Evolutionary conservation across 140 eudicot species (phyloP).

Genomic region (Erigeron philadelphicus): DNA sequence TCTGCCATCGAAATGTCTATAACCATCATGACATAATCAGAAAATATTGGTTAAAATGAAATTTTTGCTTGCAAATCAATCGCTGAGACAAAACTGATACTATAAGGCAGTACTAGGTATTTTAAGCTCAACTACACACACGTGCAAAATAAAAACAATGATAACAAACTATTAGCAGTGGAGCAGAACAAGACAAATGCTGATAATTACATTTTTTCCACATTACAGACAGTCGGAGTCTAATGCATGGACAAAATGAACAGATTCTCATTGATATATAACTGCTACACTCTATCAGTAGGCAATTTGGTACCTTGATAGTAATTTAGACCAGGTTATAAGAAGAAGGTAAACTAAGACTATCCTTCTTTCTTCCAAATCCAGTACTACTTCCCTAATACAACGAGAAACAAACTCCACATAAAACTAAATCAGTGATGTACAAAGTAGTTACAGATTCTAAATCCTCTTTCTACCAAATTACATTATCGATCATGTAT

Average conservation of each 20-base stretch:
- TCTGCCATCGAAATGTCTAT: too few species aligned
- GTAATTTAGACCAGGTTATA: background rate
- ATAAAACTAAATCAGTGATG: background rate
- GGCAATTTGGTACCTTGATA: background rate
- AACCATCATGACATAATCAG: too few species aligned
- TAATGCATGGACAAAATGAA: too few species aligned
- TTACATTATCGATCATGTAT: constrained; percentile 1
- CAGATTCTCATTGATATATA: too few species aligned
- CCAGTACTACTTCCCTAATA: background rate
- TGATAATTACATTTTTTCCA: too few species aligned
- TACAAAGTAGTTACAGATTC: constrained; percentile 4
- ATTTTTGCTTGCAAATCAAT: too few species aligned
- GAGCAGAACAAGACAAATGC: background rate
- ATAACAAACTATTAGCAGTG: background rate
- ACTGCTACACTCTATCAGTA: background rate
- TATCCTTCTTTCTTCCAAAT: background rate
- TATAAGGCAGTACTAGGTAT: too few species aligned
- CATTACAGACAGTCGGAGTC: too few species aligned
- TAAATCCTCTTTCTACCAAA: background rate
- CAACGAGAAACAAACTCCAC: constrained; percentile 10
- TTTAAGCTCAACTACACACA: too few species aligned
- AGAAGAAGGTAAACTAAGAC: background rate
- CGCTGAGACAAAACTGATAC: too few species aligned
- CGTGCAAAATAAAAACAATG: too few species aligned
- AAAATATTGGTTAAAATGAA: too few species aligned